Conservation (phyloP, 306 rosid species). For the Pterocarpus macrocarpus region DNA sequence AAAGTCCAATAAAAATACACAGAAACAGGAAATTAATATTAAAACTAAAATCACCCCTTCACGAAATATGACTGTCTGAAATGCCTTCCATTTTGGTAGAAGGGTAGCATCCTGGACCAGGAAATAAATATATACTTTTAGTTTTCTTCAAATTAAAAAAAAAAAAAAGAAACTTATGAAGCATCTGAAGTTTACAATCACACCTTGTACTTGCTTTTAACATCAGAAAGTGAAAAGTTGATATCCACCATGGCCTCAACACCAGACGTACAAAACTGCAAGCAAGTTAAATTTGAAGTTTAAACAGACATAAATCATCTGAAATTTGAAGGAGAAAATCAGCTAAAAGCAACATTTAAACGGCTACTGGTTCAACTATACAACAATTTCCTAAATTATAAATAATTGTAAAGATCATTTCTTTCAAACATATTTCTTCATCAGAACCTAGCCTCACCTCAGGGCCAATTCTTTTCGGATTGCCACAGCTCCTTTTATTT, state of each 20-base stretch:
- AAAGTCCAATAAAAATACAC: conserved; percentile 38
- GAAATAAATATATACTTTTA: conserved; percentile 18
- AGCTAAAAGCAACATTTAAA: neutral
- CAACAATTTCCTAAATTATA: neutral
- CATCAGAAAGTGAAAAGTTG: conserved; percentile 61
- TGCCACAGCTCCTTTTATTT: no score
- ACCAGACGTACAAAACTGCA: conserved; percentile 53
- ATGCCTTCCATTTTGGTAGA: conserved; percentile 88
- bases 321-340: neutral
- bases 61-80: conserved; percentile 80
- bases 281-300: conserved; percentile 3
- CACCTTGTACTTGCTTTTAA: conserved; percentile 73
- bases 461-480: no score
- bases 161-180: conserved; percentile 4
- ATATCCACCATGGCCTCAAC: conserved; percentile 46
- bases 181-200: neutral
- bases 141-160: conserved; percentile 5
- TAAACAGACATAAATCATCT: neutral
- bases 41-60: conserved; percentile 69
- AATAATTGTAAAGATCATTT: no score
- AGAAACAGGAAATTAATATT: neutral
- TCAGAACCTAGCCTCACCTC: no score
- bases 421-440: no score
- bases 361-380: no score
- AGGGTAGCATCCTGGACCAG: conserved; percentile 80